Conservation (phyloP, 495 filamentous ascomycete species). For the Corynascus novoguineensis region DNA sequence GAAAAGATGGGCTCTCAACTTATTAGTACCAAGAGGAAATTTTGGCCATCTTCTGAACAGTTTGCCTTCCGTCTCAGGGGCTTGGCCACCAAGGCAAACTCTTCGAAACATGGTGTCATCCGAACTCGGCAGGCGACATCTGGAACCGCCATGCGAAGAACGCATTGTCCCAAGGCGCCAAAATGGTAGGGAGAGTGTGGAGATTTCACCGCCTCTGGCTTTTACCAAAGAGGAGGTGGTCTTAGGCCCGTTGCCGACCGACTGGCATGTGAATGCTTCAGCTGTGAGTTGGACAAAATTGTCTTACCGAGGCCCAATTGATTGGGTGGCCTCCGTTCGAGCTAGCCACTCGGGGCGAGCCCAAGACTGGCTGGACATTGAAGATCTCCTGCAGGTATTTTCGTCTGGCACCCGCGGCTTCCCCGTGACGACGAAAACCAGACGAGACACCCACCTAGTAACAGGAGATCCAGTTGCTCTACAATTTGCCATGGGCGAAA, state of each 20-base stretch:
- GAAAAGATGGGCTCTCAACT: neutral
- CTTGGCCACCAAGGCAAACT: neutral
- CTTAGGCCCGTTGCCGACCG: neutral
- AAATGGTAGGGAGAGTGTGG: neutral
- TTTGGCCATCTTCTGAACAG: neutral
- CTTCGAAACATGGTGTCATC: neutral
- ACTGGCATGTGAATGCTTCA: conserved; percentile 16
- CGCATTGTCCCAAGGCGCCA: neutral
- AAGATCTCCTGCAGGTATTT: conserved; percentile 5
- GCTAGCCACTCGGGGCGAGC: conserved; percentile 2
- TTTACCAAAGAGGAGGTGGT: neutral
- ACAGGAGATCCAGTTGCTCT: too few species aligned
- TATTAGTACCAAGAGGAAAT: too few species aligned
- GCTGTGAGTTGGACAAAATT: neutral
- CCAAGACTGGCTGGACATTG: conserved; percentile 1
- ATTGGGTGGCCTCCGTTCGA: conserved; percentile 9
- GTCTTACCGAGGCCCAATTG: conserved; percentile 18
- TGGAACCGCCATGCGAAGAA: neutral
- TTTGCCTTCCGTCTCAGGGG: neutral
- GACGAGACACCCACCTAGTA: neutral
- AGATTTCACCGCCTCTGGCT: conserved; percentile 4
- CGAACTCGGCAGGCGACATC: neutral
- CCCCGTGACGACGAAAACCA: neutral
- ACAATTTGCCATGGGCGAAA: neutral
- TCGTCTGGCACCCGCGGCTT: neutral